Evolutionary conservation across 225 moss, liverwort and hornwort genomes (phyloP).

Genomic region (Asterella californica): DNA sequence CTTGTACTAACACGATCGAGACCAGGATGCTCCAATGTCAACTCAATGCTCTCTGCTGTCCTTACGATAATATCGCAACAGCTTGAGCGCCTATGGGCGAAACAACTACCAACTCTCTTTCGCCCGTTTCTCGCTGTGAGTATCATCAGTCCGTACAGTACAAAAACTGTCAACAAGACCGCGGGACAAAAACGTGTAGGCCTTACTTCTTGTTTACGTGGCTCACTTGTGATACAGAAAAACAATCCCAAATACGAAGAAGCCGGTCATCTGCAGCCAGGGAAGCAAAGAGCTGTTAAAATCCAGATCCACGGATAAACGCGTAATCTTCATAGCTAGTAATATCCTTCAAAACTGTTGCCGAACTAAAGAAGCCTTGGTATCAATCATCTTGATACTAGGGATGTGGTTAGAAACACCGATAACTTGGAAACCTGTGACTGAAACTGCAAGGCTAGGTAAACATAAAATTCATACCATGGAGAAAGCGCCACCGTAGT

Average conservation of each 20-base stretch:
- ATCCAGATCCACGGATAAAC: not conserved
- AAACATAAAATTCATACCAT: conserved; percentile 43
- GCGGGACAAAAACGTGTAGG: conserved; percentile 10
- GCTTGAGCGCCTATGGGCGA: not conserved
- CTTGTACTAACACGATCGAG: not conserved
- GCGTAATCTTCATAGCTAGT: not conserved
- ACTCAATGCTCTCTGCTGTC: not conserved
- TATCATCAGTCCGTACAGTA: conserved; percentile 19
- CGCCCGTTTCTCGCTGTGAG: conserved; percentile 16
- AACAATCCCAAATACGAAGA: conserved; percentile 84
- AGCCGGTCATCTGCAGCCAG: conserved; percentile 78
- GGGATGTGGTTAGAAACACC: not conserved
- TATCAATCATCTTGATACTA: not conserved
- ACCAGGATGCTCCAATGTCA: not conserved
- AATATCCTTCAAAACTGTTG: not conserved
- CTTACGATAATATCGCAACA: not conserved
- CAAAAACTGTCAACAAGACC: conserved; percentile 18
- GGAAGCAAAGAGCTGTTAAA: not conserved
- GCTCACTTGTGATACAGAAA: conserved; percentile 94
- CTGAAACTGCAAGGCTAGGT: too few species aligned
- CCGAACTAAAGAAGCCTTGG: not conserved
- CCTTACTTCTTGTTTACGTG: not conserved
- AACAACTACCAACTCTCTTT: not conserved
- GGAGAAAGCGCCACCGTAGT: conserved; percentile 95
- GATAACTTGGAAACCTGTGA: not conserved